phyloP scores from a whole-genome alignment of 768 basidiomycete species.

The Tylopilus sp. region DNA sequence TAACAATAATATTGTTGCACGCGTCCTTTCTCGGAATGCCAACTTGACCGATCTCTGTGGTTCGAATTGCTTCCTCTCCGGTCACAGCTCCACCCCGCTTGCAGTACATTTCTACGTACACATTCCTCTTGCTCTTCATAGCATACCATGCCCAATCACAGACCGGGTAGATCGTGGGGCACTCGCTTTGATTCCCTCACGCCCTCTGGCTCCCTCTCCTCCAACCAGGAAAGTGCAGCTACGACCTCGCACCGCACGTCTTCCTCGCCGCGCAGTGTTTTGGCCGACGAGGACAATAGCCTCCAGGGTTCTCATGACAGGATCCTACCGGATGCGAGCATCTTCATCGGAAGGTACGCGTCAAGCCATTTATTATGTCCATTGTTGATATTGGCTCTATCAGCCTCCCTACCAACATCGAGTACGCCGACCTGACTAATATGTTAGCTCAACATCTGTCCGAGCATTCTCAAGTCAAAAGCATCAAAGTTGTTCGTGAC shows the following conservation, averaged over 20 bases:
- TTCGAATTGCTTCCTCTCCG: slow-evolving; percentile 6
- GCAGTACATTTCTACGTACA: slow-evolving; percentile 19
- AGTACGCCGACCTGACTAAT: slow-evolving; percentile 56
- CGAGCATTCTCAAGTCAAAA: slow-evolving; percentile 59
- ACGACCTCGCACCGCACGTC: slow-evolving; percentile 8
- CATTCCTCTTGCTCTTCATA: slow-evolving; percentile 12
- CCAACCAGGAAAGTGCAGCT: slow-evolving; percentile 24
- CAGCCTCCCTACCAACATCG: slow-evolving; percentile 70
- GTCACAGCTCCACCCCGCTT: slow-evolving; percentile 2
- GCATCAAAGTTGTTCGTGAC: slow-evolving; percentile 70
- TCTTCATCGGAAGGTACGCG: slow-evolving; percentile 79
- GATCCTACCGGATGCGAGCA: slow-evolving; percentile 70
- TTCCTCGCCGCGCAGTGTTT: slow-evolving; percentile 14
- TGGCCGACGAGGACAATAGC: slow-evolving; percentile 31
- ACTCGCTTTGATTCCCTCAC: slow-evolving; percentile 68
- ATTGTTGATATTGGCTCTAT: slow-evolving; percentile 8
- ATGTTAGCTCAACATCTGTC: slow-evolving; percentile 67
- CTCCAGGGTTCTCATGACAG: slow-evolving; percentile 38
- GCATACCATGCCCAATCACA: slow-evolving; percentile 44
- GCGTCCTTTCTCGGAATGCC: slow-evolving; percentile 16
- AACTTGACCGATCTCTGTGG: slow-evolving; percentile 18
- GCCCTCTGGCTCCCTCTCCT: slow-evolving; percentile 46
- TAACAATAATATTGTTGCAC: slow-evolving; percentile 19
- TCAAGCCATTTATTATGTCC: not conserved
- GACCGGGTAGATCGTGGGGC: slow-evolving; percentile 56